Conservation (phyloP, 768 basidiomycete species). For the Steccherinum ochraceum region DNA sequence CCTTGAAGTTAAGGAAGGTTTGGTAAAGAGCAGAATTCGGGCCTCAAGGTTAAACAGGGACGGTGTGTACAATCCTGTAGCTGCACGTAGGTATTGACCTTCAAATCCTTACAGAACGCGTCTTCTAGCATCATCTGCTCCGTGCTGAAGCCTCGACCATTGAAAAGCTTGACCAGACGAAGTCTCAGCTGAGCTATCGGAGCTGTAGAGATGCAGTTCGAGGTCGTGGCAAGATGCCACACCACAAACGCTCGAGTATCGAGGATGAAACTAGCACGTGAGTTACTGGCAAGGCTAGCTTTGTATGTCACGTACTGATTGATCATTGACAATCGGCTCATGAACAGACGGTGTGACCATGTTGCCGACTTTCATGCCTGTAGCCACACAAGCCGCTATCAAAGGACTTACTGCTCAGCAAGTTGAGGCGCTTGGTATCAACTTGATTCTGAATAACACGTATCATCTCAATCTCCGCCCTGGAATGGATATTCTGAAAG, state of each 20-base stretch:
- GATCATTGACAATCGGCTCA: too few species aligned
- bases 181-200: too few species aligned
- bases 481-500: constrained; percentile 63
- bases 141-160: too few species aligned
- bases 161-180: too few species aligned
- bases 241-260: constrained; percentile 82
- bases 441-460: constrained; percentile 84
- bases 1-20: too few species aligned
- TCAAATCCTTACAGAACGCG: too few species aligned
- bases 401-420: constrained; percentile 87
- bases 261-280: constrained; percentile 79
- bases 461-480: constrained; percentile 88
- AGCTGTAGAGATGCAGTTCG: constrained; percentile 78
- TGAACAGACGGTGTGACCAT: constrained; percentile 70
- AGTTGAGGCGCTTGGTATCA: constrained; percentile 74
- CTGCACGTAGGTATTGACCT: too few species aligned
- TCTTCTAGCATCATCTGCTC: too few species aligned
- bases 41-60: too few species aligned
- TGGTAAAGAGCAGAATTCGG: too few species aligned
- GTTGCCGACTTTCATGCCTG: constrained; percentile 91
- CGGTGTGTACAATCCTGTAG: too few species aligned
- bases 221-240: constrained; percentile 72
- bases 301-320: not conserved
- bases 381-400: constrained; percentile 88
- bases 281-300: constrained; percentile 21